Evolutionary conservation across 805 yeast genomes (phyloP).

Genomic region (Suhomyces sp.): DNA sequence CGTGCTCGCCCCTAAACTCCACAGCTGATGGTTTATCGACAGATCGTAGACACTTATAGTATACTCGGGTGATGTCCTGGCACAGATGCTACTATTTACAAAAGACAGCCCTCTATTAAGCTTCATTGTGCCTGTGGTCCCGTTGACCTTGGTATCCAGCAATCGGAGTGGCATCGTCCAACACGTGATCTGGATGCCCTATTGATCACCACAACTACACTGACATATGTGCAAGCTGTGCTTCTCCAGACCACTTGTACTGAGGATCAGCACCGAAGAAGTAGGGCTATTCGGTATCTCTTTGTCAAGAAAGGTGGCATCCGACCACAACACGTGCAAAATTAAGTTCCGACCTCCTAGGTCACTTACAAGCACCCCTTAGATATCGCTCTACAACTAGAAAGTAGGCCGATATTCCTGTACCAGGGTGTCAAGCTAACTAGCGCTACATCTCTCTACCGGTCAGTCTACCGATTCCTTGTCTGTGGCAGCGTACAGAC

Average conservation of each 20-base stretch:
- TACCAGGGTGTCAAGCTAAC: background rate
- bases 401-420: background rate
- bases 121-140: background rate
- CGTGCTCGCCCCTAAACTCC: background rate
- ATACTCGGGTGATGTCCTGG: background rate
- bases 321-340: background rate
- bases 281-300: background rate
- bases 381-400: background rate
- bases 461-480: background rate
- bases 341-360: background rate
- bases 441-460: background rate
- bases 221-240: background rate
- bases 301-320: background rate
- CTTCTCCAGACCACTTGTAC: background rate
- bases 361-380: background rate
- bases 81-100: background rate
- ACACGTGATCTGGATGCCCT: background rate
- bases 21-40: background rate
- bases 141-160: background rate
- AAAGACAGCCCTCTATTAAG: background rate
- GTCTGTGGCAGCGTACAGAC: background rate
- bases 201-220: background rate
- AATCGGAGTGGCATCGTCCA: background rate
- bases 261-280: background rate
- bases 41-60: background rate